Conservation (phyloP, 2,329 filamentous ascomycete genomes). For the Ilyonectria robusta region DNA sequence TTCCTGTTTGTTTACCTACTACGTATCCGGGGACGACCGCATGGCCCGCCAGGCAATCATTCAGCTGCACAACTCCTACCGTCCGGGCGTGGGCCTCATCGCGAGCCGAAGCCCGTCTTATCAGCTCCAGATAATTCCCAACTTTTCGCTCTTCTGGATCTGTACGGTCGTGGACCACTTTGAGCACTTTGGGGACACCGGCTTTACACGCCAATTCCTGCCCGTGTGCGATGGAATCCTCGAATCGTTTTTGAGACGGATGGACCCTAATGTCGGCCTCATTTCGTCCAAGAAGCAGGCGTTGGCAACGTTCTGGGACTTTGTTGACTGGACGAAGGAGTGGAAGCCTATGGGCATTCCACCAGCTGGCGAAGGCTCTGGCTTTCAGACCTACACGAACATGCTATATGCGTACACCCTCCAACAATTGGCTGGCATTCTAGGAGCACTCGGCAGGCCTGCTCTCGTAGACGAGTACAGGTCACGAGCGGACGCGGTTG, state of each 20-base stretch:
- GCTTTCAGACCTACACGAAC: constrained; percentile 43
- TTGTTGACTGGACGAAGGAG: constrained; percentile 51
- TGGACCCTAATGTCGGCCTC: constrained; percentile 8
- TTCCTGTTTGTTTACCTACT: constrained; percentile 50
- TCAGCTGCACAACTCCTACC: constrained; percentile 43
- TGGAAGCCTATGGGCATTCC: constrained; percentile 54
- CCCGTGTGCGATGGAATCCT: constrained; percentile 51
- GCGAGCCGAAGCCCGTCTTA: constrained; percentile 53
- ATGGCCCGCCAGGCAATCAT: constrained; percentile 49
- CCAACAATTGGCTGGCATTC: background rate
- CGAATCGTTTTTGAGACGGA: constrained; percentile 41
- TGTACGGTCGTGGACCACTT: constrained; percentile 53
- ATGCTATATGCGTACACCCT: constrained; percentile 56
- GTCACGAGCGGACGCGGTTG: constrained; percentile 33
- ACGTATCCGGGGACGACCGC: constrained; percentile 48
- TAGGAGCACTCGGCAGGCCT: background rate
- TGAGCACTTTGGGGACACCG: constrained; percentile 50
- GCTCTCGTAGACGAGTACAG: constrained; percentile 10
- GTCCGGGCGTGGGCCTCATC: constrained; percentile 46
- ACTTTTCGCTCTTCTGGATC: constrained; percentile 56
- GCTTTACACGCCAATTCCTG: constrained; percentile 48
- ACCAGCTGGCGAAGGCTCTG: constrained; percentile 51
- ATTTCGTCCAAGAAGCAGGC: background rate
- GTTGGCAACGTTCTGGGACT: constrained; percentile 46
- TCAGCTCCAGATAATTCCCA: constrained; percentile 52